Evolutionary conservation across 1,139 yeast genomes (phyloP), one percentile per base, ranked within the genome.

Genomic region (Yamadazyma diddensiae): DNA sequence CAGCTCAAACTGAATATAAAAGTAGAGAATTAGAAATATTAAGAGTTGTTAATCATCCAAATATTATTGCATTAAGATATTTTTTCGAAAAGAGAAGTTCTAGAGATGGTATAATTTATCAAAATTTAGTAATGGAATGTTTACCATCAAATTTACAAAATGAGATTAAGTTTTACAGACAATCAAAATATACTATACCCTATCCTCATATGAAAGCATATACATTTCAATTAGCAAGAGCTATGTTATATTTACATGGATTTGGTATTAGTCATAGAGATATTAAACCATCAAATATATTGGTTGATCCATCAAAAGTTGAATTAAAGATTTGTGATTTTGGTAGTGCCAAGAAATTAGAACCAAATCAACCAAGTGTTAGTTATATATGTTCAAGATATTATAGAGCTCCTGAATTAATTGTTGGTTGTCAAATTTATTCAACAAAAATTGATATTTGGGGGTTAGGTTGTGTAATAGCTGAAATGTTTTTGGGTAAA

Each of bases 331-430:
- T 92, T 31, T 92, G 98, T 62, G 98, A 92, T 62, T 92, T 92
- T 59, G 98, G 98, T n/a, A 80, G 94, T n/a, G 98, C 98, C 19
- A 92, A 92, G 59, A 82, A 85, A 37, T 72, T 92, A 40, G 85
- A 83, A 31, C 94, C 95, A 6, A 72, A 75, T 11, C 98, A 92
- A 59, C 96, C 96, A 27, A 90, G 90, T 55, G 98, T 92, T 20
- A 83, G 95, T 9, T 92, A 92, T 60, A 92, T 92, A 38, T 92
- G 98, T 60, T 90, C 97, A 17, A 75, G 98, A 51, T 92, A 90
- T 62, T 92, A 92, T 62, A 74, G 98, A 41, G 97, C 98, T 8
- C 96, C 96, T 1, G 96, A 83, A 56, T 63, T 83, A 42, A 82
- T 83, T 49, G 78, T 83, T 39, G 94, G 92, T 1, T 82, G 87